A percentile compares a stretch with the other conserved stretches of the same genome.
phyloP scores from a whole-genome alignment of 2,329 filamentous ascomycete species.

The Rhynchosporium graminicola region DNA sequence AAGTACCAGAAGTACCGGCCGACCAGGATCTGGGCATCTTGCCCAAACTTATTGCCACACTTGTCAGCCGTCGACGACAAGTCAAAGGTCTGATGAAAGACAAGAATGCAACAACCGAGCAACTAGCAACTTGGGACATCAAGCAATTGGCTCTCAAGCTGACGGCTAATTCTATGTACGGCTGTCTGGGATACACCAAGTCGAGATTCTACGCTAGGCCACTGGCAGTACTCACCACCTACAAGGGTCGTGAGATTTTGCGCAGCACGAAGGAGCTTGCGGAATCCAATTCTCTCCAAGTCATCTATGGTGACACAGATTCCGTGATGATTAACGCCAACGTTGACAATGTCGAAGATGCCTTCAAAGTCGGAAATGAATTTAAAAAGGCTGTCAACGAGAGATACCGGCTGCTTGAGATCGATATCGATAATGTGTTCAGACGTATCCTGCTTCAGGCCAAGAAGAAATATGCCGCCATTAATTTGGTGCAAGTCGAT shows the following conservation, averaged over 20 bases:
- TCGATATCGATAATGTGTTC: slow-evolving; percentile 98
- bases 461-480: slow-evolving; percentile 99
- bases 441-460: slow-evolving; percentile 89
- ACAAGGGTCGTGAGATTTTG: slow-evolving; percentile 96
- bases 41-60: slow-evolving; percentile 85
- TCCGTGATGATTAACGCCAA: slow-evolving; percentile 99
- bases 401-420: slow-evolving; percentile 87
- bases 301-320: slow-evolving; percentile 98
- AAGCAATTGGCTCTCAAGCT: slow-evolving; percentile 96
- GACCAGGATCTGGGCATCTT: slow-evolving; percentile 82
- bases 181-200: slow-evolving; percentile 93
- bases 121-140: slow-evolving; percentile 95
- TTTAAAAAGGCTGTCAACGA: slow-evolving; percentile 97
- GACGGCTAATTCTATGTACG: slow-evolving; percentile 99
- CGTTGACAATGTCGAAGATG: slow-evolving; percentile 87
- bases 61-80: slow-evolving; percentile 84
- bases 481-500: slow-evolving; percentile 87
- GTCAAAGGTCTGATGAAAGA: slow-evolving; percentile 98
- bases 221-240: slow-evolving; percentile 92
- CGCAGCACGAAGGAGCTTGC: slow-evolving; percentile 94
- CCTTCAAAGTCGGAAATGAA: slow-evolving; percentile 86
- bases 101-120: slow-evolving; percentile 79
- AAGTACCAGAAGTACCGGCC: slow-evolving; percentile 81
- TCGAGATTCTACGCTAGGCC: slow-evolving; percentile 97
- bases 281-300: slow-evolving; percentile 84